Evolutionary conservation across 441 rosid genomes (phyloP), one percentile per base, ranked within the genome.

Genomic region (Francoa sonchifolia): DNA sequence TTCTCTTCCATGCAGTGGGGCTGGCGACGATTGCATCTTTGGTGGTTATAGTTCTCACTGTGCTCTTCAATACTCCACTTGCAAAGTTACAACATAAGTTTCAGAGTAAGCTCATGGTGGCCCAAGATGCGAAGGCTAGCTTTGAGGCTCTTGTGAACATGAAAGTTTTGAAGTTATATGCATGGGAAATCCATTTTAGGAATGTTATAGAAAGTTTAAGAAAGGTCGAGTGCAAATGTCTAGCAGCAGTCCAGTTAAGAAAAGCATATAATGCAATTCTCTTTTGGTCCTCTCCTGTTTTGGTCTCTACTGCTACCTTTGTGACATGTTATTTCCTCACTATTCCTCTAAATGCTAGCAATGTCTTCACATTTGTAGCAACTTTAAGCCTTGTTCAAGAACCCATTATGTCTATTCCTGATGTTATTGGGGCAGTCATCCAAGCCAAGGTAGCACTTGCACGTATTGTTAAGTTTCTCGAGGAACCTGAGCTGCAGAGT

Each of bases 121-220:
- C 95, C 1, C 95, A 86, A 57, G 96, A 90, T 22, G 88, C n/a
- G 62, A 52, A 52, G 96, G 42, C 67, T 90, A 6, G 86, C 14
- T 58, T 63, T 36, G 99, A 90, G 73, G 86, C 96, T 51, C 72
- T 86, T 4, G 66, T 80, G 41, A 83, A 73, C 67, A 86, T 90
- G 96, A 90, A 83, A 56, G 92, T 90, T 12, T 39, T 85, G 67
- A 89, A 89, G 62, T 53, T 85, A 2, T 89, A 89, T 42, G 96
- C 96, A 5, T 89, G 98, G 98, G 98, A 89, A 51, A 58, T 63
- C n/a, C 89, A 89, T 66, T 85, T 85, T 56, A 85, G 74, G 68
- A 72, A 62, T 15, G 84, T 57, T 23, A 79, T 89, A 0, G 96
- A 89, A 63, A 70, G 50, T 23, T 54, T 85, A 15, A 62, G 99